phyloP scores from a whole-genome alignment of 306 rosid species.

The Glycine soja region DNA sequence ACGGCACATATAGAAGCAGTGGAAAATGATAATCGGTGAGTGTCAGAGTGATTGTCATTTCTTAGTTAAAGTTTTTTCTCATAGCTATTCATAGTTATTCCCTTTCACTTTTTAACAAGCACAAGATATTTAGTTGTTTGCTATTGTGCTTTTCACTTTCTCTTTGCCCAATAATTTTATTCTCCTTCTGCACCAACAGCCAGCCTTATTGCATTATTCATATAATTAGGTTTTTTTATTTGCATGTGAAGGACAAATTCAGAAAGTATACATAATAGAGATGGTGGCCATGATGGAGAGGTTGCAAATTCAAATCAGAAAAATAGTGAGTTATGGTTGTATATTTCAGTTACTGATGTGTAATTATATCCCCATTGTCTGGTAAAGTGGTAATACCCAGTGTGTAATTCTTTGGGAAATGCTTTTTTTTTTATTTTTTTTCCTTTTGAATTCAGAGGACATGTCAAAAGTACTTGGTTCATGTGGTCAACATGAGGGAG shows the following conservation, averaged over 20 bases:
- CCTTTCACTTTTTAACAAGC: neutral
- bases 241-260: slow-evolving; percentile 19
- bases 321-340: neutral
- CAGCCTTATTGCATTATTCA: neutral
- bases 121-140: neutral
- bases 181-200: slow-evolving; percentile 9
- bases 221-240: neutral
- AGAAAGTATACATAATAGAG: neutral
- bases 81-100: neutral
- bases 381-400: neutral
- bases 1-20: neutral
- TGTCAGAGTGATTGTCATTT: neutral
- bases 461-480: neutral
- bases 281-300: slow-evolving; percentile 1
- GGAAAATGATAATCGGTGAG: slow-evolving; percentile 14
- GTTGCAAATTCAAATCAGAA: neutral
- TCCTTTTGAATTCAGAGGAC: slow-evolving; percentile 16
- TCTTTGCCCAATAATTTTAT: neutral
- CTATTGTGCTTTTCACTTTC: slow-evolving; percentile 1
- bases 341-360: neutral
- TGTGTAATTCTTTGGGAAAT: neutral
- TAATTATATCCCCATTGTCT: neutral
- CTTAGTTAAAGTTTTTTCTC: neutral
- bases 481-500: neutral
- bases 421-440: neutral